Base-by-base conservation (phyloP, 2,329 filamentous ascomycete genomes). In the Fusarium brachygibbosum region DNA sequence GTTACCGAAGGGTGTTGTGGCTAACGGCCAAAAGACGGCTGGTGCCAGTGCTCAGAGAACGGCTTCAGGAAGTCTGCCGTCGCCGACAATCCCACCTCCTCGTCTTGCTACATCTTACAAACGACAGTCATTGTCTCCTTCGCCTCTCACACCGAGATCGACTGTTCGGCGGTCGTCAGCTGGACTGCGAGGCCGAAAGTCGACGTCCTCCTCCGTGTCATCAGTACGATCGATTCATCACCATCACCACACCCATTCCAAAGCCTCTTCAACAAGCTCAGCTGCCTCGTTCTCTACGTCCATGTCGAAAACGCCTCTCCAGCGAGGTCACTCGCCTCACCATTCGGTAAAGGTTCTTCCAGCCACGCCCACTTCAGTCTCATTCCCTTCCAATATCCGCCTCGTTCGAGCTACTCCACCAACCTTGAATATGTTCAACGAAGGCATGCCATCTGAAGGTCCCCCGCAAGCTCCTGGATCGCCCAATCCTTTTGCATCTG, bases 331-430 rank as follows among this genome's bases (percentile, higher is more conserved):
- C 25, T 94, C 91, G 5, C 95, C 96, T 2, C 94, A 98, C 77
- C 88, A 93, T 71, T 97, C 93, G 0, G 91, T 98, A 74, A 98
- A 98, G 81, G 92, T 98, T n/a, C 88, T 98, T 4, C 95, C 96
- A 2, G 93, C 93, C 0, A 97, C 94, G 0, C 95, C 95, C 0
- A 94, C 91, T 1, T 82, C 87, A 4, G 84, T 85, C 17, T 83
- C 88, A 1, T 97, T 98, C 74, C 94, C 95, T 0, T 92, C 90
- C 52, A 97, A 94, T 70, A 92, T 98, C 63, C 90, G 95, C 4
- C 84, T 98, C 14, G 93, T 95, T 2, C 88, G 94, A 31, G 83
- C 84, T 1, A 83, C 86, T 3, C 80, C 86, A 0, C 82, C 85
- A 12, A 80, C 85, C 0, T 75, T 87, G 23, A 82, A 80, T 34